phyloP scores from a whole-genome alignment of 1,284 basidiomycete genomes.

The Thecaphora thlaspeos region DNA sequence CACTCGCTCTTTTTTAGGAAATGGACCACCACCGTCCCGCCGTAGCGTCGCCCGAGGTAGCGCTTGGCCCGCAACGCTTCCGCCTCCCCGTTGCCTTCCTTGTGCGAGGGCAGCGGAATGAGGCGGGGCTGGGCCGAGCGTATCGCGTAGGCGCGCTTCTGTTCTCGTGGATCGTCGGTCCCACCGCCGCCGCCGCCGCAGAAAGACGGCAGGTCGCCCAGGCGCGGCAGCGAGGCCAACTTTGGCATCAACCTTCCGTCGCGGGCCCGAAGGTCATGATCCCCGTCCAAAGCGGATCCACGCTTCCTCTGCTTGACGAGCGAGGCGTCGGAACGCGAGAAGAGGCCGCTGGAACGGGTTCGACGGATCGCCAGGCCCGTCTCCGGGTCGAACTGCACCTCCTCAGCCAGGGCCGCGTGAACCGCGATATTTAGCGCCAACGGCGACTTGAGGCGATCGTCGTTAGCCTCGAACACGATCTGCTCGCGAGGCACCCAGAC shows the following conservation, averaged over 20 bases:
- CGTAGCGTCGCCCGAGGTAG: conserved; percentile 59
- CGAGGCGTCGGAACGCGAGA: too few species aligned
- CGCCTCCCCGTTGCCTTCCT: conserved; percentile 40
- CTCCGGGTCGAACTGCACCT: conserved; percentile 33
- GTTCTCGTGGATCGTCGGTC: conserved; percentile 32
- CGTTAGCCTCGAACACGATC: conserved; percentile 53
- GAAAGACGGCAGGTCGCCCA: conserved; percentile 54
- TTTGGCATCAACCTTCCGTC: background rate
- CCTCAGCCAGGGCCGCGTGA: conserved; percentile 26
- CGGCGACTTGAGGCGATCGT: conserved; percentile 41
- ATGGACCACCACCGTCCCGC: conserved; percentile 92
- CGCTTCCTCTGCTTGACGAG: too few species aligned
- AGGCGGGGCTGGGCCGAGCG: conserved; percentile 24
- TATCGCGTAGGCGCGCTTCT: conserved; percentile 22
- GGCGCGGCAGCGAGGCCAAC: conserved; percentile 55
- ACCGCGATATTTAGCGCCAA: conserved; percentile 4
- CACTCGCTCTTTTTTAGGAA: conserved; percentile 95
- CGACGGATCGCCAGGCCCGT: conserved; percentile 24
- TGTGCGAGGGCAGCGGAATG: conserved; percentile 39
- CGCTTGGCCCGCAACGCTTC: conserved; percentile 64
- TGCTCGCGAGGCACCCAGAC: conserved; percentile 45
- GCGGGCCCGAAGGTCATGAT: background rate
- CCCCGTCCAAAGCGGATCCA: too few species aligned
- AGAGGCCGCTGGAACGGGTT: background rate
- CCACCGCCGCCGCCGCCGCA: too few species aligned